Evolutionary conservation across 2,329 filamentous ascomycete species (phyloP), one percentile per base, ranked within the genome.

Genomic region (Aureobasidium sp.): DNA sequence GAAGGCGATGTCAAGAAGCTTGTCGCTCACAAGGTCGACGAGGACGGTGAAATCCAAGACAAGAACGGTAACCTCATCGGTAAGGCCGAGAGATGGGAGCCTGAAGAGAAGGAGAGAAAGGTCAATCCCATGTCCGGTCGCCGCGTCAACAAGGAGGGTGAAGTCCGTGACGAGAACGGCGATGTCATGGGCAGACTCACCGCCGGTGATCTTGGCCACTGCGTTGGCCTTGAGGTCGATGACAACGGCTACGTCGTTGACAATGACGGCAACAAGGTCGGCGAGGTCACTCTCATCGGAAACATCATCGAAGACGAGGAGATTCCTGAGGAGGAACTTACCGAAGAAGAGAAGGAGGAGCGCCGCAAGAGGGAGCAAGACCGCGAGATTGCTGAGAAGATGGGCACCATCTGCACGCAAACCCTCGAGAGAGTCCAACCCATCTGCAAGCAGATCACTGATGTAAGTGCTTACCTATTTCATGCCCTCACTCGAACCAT

Each of bases 371-470:
- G 87, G 65, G 74, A 84, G 71, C 79, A 88, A 66, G 90, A 96
- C 72, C 81, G 81, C 66, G 85, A 95, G 77, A 82, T 96, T 41
- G 91, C 91, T 1, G 81, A 83, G 65, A 87, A 89, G 77, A 91
- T 96, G 79, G 80, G 82, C 14, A 78, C 76, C 62, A 87, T 88
- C 69, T 84, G 95, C 67, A 83, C 87, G 70, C 85, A 92, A 73
- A 90, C 90, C 15, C 81, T 96, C 7, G 90, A 96, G 70, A 89
- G 87, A 73, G 84, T 96, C 71, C 86, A 89, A 67, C 91, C 91
- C 11, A 86, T 96, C 71, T 89, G 89, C 80, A 91, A 89, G 77
- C 84, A 91, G 79, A 96, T 96, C 74, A 89, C 85, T 5, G 87
- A 91, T 66, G 86, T 88, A 81, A 74, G 81, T 73, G 27, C 42